Percentiles rank a stretch among this genome's conserved stretches.
Evolutionary conservation across 495 filamentous ascomycete species (phyloP).

Genomic region (Hypomontagnella submonticulosa): DNA sequence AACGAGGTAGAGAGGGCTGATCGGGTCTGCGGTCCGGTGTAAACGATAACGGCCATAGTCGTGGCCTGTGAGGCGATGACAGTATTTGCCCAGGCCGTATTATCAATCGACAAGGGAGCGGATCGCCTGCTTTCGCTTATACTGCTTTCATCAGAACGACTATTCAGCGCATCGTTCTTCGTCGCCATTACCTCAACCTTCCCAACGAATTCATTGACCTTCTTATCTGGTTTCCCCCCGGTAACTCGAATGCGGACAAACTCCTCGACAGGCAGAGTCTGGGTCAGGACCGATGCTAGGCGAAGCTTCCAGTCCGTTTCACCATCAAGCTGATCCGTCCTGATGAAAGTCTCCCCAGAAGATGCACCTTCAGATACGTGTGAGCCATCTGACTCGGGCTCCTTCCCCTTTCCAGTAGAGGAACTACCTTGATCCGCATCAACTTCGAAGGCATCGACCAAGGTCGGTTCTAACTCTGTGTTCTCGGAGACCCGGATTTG

Average conservation of each 20-base stretch:
- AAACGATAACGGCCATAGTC: constrained; percentile 88
- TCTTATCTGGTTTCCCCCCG: constrained; percentile 87
- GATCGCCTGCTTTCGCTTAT: constrained; percentile 56
- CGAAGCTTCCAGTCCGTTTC: constrained; percentile 99
- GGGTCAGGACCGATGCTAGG: constrained; percentile 83
- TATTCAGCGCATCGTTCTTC: constrained; percentile 52
- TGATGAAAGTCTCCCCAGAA: constrained; percentile 91
- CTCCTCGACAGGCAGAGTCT: constrained; percentile 73
- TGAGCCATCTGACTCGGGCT: constrained; percentile 24
- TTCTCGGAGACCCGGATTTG: constrained; percentile 44
- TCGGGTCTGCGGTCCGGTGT: constrained; percentile 94
- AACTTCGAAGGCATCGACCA: constrained; percentile 54
- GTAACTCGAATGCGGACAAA: constrained; percentile 79
- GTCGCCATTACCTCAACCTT: constrained; percentile 72
- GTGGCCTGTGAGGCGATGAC: constrained; percentile 92
- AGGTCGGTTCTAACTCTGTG: constrained; percentile 49
- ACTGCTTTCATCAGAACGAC: constrained; percentile 45
- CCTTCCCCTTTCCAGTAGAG: constrained; percentile 6
- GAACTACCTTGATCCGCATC: constrained; percentile 20
- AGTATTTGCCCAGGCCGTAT: constrained; percentile 99
- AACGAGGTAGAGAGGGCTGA: constrained; percentile 92
- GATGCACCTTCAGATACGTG: constrained; percentile 47
- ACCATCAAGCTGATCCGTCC: constrained; percentile 97
- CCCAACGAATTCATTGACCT: constrained; percentile 93
- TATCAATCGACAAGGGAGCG: constrained; percentile 88